These are phyloP conservation scores for Anacardium occidentale DNA, from an alignment of 345 rosid genomes.

Conservation along the genomic window DNA sequence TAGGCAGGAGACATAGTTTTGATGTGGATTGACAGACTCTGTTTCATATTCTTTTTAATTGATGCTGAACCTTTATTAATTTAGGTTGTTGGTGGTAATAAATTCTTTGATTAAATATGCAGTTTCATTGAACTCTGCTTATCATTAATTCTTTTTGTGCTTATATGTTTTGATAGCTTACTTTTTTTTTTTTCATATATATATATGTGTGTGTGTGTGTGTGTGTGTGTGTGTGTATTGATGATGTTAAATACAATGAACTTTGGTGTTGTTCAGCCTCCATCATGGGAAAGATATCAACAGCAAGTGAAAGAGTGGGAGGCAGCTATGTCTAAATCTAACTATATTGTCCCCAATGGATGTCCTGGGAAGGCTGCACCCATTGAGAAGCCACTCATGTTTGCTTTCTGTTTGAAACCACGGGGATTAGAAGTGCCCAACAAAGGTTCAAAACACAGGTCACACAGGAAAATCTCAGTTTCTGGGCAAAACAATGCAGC, in stretches of 20 bases:
- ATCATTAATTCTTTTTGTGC: not conserved
- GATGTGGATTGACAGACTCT: no score
- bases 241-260: constrained; percentile 10
- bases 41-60: no score
- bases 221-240: not conserved
- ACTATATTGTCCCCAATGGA: constrained; percentile 39
- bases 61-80: not conserved
- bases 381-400: constrained; percentile 80
- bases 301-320: constrained; percentile 83
- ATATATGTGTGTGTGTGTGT: no score
- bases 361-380: constrained; percentile 46
- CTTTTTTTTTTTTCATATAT: no score
- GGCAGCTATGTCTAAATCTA: constrained; percentile 48
- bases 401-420: constrained; percentile 97
- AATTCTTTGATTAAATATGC: not conserved
- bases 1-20: no score
- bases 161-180: not conserved
- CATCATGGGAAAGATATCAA: constrained; percentile 89
- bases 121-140: not conserved
- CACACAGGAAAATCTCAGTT: constrained; percentile 69
- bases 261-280: constrained; percentile 55
- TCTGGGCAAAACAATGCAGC: constrained; percentile 48
- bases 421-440: constrained; percentile 91
- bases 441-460: constrained; percentile 84
- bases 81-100: not conserved